Conservation (phyloP, 306 rosid genomes). For the Neltuma alba region DNA sequence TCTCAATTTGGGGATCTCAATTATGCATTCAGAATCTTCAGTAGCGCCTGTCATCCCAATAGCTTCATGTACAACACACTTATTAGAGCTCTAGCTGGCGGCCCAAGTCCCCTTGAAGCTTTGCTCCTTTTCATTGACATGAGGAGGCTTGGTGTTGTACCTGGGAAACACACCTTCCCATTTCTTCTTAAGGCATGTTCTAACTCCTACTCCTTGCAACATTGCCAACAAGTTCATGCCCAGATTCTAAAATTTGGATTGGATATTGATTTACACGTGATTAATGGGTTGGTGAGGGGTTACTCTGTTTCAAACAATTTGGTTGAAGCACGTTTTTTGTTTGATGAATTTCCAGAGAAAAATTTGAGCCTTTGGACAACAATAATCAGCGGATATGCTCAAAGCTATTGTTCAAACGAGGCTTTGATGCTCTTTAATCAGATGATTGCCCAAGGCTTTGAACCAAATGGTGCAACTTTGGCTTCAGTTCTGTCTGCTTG, state of each 20-base stretch:
- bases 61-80: constrained; percentile 58
- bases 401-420: constrained; percentile 46
- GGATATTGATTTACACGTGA: constrained; percentile 39
- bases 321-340: constrained; percentile 36
- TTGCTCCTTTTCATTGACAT: constrained; percentile 37
- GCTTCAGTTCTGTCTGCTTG: constrained; percentile 56
- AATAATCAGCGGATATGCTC: constrained; percentile 50
- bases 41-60: constrained; percentile 33
- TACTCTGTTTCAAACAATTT: constrained; percentile 40
- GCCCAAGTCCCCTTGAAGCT: constrained; percentile 30
- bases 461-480: constrained; percentile 44
- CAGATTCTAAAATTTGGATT: constrained; percentile 51
- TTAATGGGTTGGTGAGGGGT: constrained; percentile 42
- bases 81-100: constrained; percentile 42
- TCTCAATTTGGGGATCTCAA: constrained; percentile 40
- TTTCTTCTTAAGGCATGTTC: constrained; percentile 53
- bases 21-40: constrained; percentile 45
- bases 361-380: constrained; percentile 50
- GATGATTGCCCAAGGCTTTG: constrained; percentile 47
- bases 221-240: constrained; percentile 44
- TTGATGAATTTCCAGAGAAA: constrained; percentile 39
- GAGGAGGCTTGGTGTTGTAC: constrained; percentile 42
- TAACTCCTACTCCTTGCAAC: constrained; percentile 2
- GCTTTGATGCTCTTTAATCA: constrained; percentile 46
- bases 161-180: constrained; percentile 57